Evolutionary conservation across 495 filamentous ascomycete genomes (phyloP).

Genomic region (Neurospora terricola): DNA sequence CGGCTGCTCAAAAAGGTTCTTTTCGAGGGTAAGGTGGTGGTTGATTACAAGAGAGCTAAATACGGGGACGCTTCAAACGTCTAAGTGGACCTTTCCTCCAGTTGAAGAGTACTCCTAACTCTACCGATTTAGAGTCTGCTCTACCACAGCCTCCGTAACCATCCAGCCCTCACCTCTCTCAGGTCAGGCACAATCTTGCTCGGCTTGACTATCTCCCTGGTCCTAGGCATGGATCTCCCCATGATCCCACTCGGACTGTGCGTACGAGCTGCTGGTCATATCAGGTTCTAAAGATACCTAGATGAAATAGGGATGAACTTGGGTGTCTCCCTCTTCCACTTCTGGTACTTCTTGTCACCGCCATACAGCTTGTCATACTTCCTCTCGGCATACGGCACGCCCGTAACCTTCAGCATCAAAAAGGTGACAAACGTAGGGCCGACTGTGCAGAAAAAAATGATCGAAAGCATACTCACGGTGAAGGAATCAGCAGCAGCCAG

Average conservation of each 20-base stretch:
- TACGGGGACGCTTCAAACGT: background rate
- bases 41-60: background rate
- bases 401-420: conserved; percentile 48
- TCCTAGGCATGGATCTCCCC: background rate
- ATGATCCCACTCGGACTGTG: background rate
- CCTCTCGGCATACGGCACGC: conserved; percentile 50
- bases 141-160: background rate
- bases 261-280: background rate
- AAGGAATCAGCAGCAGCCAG: conserved; percentile 22
- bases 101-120: background rate
- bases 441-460: conserved; percentile 37
- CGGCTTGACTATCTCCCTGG: background rate
- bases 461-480: conserved; percentile 29
- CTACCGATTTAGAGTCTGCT: background rate
- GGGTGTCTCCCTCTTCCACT: conserved; percentile 58
- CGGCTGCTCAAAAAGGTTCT: background rate
- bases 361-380: conserved; percentile 57
- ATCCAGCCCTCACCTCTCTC: background rate
- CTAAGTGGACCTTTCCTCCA: background rate
- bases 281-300: background rate
- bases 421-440: conserved; percentile 56
- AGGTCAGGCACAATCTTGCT: background rate
- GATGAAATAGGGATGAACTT: conserved; percentile 45
- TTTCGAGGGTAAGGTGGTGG: background rate
- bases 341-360: conserved; percentile 52